Evolutionary conservation across 148 eudicot species (phyloP).

Genomic region (Suaeda aralocaspica): DNA sequence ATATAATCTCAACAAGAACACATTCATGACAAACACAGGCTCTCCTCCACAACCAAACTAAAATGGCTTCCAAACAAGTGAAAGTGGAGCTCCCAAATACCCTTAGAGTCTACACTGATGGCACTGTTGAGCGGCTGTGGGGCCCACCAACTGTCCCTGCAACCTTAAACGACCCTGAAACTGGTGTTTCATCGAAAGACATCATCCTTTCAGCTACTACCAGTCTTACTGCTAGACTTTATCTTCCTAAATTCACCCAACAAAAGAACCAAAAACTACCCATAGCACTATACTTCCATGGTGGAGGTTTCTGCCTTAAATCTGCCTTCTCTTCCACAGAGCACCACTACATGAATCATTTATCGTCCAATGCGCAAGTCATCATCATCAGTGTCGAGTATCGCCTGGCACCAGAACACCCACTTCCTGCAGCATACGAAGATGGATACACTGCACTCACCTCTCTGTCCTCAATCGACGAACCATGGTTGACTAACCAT

Average conservation of each 20-base stretch:
- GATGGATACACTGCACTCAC: constrained; percentile 19
- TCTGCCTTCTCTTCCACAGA: constrained; percentile 35
- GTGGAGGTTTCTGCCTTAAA: constrained; percentile 41
- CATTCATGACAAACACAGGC: too few relatives aligned
- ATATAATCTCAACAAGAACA: neutral
- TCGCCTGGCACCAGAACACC: constrained; percentile 35
- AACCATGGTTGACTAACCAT: constrained; percentile 38
- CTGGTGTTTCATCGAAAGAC: constrained; percentile 42
- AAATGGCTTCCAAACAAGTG: constrained; percentile 19
- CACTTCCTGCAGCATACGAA: constrained; percentile 17
- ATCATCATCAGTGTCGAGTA: constrained; percentile 39
- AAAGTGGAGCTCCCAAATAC: constrained; percentile 21
- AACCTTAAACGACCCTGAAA: constrained; percentile 26
- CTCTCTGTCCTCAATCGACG: constrained; percentile 18
- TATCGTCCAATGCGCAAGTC: constrained; percentile 27
- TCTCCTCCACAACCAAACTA: neutral
- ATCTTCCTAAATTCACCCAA: constrained; percentile 29
- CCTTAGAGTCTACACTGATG: constrained; percentile 36
- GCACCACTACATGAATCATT: constrained; percentile 31
- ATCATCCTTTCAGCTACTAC: constrained; percentile 16
- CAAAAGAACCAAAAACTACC: constrained; percentile 22
- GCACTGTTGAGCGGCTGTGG: constrained; percentile 30
- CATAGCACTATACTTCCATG: constrained; percentile 41
- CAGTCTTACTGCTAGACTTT: constrained; percentile 30
- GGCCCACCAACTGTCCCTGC: constrained; percentile 31